Conservation (phyloP, 2,329 filamentous ascomycete genomes). For the Cercospora janseana region DNA sequence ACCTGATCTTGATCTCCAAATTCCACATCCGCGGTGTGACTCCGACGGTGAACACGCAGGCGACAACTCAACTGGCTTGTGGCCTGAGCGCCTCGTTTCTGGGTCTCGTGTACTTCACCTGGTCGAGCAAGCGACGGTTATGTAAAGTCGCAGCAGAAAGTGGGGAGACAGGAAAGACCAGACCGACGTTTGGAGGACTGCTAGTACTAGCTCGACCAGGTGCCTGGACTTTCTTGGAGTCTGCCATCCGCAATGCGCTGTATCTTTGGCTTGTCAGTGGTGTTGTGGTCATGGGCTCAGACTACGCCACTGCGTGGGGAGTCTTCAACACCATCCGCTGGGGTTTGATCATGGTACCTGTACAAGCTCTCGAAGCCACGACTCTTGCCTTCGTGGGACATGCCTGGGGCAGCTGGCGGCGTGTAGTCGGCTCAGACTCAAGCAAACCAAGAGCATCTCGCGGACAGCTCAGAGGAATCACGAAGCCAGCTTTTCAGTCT, state of each 20-base stretch:
- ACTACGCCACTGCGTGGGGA: conserved; percentile 71
- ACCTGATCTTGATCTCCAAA: conserved; percentile 64
- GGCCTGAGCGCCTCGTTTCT: conserved; percentile 55
- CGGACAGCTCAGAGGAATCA: conserved; percentile 40
- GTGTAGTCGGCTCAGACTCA: conserved; percentile 33
- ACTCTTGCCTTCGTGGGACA: conserved; percentile 66
- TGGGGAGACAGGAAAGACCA: background rate
- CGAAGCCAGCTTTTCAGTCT: conserved; percentile 55
- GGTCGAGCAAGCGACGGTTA: conserved; percentile 37
- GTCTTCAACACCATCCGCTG: conserved; percentile 72
- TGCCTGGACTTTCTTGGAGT: conserved; percentile 60
- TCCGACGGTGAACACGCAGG: conserved; percentile 65
- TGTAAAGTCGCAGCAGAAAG: background rate
- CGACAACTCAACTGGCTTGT: conserved; percentile 61
- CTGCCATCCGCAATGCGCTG: conserved; percentile 64
- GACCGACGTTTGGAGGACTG: conserved; percentile 48
- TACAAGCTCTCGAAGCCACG: conserved; percentile 65
- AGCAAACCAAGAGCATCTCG: conserved; percentile 21
- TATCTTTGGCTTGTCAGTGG: conserved; percentile 69
- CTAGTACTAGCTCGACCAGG: conserved; percentile 57
- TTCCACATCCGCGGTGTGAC: conserved; percentile 57
- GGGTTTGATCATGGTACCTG: conserved; percentile 72
- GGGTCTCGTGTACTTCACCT: conserved; percentile 62
- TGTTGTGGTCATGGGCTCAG: conserved; percentile 61
- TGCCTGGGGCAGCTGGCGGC: conserved; percentile 58